Base-by-base conservation (phyloP, 129 eudicot genomes). In the Oenanthe sinensis region DNA sequence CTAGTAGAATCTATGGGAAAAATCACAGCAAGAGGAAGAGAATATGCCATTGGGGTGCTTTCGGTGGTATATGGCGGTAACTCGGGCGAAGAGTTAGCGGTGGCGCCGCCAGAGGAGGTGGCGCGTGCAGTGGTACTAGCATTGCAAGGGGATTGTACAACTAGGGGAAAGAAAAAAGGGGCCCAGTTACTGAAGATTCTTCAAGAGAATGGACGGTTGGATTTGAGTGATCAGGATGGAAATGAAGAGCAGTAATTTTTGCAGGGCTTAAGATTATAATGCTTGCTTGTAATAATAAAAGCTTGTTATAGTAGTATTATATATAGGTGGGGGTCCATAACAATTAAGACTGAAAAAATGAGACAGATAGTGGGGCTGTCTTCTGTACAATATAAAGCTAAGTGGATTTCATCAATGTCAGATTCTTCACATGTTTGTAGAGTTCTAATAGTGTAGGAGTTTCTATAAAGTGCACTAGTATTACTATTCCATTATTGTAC, bases 61-160 rank as follows among this genome's bases (percentile, higher is more conserved):
- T 90, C 89, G 30, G 97, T 91, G 76, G 82, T 93, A 4, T 93
- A 80, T 49, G 88, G 91, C 24, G 92, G 95, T 6, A 92, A 89
- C 8, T 37, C 72, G 2, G 89, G 80, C 2, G 90, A 84, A 5
- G 91, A 78, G 15, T 80, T 75, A 83, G 85, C 78, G 81, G 89
- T 81, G 84, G 93, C 98, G 5, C 97, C 98, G 54, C 87, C 88
- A 75, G 96, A 91, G 81, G 97, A 93, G 90, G 93, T 93, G 89
- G 98, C 96, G 84, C 97, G 98, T 84, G 98, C 96, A 37, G 97
- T 93, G 74, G 84, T 84, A 87, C 73, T 93, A 88, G 98, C 96
- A 8, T 83, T 93, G 91, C 97, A 91, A 48, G 97, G 96, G 9
- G 91, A 89, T 52, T 91, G 98, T 76, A 93, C 97, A 49, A 92